Evolutionary conservation across 2,329 filamentous ascomycete species (phyloP), one percentile per base, ranked within the genome.

Genomic region (Aspergillus sp.): DNA sequence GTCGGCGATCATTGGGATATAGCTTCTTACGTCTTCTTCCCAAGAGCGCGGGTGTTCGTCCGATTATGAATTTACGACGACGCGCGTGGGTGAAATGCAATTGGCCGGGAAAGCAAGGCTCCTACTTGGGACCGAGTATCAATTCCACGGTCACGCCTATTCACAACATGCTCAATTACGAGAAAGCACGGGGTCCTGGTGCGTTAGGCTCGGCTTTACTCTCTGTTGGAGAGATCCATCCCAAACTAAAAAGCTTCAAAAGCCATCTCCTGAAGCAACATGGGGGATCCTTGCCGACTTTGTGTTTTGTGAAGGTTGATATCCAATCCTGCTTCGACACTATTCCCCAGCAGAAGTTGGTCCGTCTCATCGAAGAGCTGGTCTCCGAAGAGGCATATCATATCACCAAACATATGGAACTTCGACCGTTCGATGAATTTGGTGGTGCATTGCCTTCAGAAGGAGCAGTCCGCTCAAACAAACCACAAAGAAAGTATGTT

Each of bases 251-350:
- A 51, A 59, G 55, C 0, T 97, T 95, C 71, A 85, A 85, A 44
- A 49, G 60, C 30, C 53, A 51, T 3, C 27, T 66, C 43, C 32
- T 47, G 9, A 39, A 47, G 22, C 19, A 45, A 22, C 17, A 20
- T 41, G 41, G 23, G 15, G 19, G 46, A 27, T 20, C 45, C 19
- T 32, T 66, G 55, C 0, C 63, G 86, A 74, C 67, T 4, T 69
- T 96, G 1, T 97, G 87, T 67, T 95, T 97, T 68, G 90, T 84
- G 51, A 98, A 98, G 64, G 75, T 95, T 10, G 93, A 98, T 61
- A 90, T 98, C 17, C 81, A 88, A 63, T 83, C 88, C 2, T 95
- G 91, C 58, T 98, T 96, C 64, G 93, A 98, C 66, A 95, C 87
- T 0, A 96, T 98, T 41, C 93, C 93, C 0, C 93, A 97, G 64